These are phyloP conservation scores for Moesziomyces aphidis DNA, from an alignment of 1,284 basidiomycete genomes.

Conservation along the genomic window DNA sequence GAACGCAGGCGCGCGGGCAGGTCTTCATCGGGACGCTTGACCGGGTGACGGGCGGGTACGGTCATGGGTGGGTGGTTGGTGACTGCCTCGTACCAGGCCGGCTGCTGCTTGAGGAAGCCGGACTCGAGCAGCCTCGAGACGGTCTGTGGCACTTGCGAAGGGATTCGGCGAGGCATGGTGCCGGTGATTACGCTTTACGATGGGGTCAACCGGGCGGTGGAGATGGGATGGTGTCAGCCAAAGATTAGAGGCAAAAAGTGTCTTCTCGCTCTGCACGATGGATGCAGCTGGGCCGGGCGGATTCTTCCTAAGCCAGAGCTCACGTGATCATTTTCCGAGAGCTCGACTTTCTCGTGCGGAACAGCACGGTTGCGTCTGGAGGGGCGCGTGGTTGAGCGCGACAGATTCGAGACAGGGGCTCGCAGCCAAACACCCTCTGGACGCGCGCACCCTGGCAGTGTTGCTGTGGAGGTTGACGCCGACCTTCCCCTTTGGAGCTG, in stretches of 20 bases:
- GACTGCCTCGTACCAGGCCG: slow-evolving; percentile 87
- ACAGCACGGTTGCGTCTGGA: too few relatives aligned
- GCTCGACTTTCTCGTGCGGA: too few relatives aligned
- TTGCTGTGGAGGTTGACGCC: too few relatives aligned
- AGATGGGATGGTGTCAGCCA: not conserved
- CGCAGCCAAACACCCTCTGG: not conserved
- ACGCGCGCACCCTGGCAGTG: too few relatives aligned
- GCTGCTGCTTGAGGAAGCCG: slow-evolving; percentile 77
- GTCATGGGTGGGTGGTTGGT: slow-evolving; percentile 87
- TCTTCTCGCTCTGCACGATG: too few relatives aligned
- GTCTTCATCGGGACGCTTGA: slow-evolving; percentile 71
- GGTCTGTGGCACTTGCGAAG: slow-evolving; percentile 88
- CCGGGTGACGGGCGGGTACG: slow-evolving; percentile 80
- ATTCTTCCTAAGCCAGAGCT: too few relatives aligned
- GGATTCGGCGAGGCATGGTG: slow-evolving; percentile 82
- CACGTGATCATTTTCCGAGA: too few relatives aligned
- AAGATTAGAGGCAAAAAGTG: too few relatives aligned
- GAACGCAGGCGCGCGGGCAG: slow-evolving; percentile 51
- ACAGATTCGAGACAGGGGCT: not conserved
- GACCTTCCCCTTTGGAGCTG: too few relatives aligned
- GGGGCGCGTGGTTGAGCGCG: not conserved
- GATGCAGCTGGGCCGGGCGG: too few relatives aligned
- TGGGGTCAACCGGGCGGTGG: not conserved
- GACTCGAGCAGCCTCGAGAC: slow-evolving; percentile 84
- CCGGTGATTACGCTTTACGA: not conserved